Evolutionary conservation across 2,329 filamentous ascomycete genomes (phyloP).

Genomic region (Fusarium scirpi): DNA sequence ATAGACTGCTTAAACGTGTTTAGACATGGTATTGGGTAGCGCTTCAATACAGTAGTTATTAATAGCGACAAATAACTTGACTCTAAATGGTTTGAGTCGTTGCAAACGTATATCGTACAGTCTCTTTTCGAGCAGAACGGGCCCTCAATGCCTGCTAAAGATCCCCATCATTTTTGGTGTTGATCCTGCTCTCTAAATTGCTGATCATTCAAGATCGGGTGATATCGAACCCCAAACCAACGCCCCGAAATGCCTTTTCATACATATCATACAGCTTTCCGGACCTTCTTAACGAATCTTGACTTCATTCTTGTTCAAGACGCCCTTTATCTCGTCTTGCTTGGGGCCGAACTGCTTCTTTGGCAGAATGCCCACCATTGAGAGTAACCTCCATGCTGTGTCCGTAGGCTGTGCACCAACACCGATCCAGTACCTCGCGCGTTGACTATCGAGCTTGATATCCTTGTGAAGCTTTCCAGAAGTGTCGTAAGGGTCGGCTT

Average conservation of each 20-base stretch:
- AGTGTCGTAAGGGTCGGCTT: conserved; percentile 68
- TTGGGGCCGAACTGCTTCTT: conserved; percentile 54
- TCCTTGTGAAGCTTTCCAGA: conserved; percentile 87
- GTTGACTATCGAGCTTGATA: conserved; percentile 82
- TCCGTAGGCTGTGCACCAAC: conserved; percentile 96
- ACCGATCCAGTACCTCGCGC: conserved; percentile 95
- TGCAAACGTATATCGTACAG: conserved; percentile 34
- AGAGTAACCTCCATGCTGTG: conserved; percentile 85
- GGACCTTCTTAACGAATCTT: conserved; percentile 46
- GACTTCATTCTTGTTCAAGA: conserved; percentile 46
- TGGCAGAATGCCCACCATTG: conserved; percentile 72
- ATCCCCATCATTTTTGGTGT: neutral
- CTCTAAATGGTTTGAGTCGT: conserved; percentile 3
- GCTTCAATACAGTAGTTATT: conserved; percentile 40
- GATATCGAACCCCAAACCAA: conserved; percentile 41
- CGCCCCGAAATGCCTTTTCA: conserved; percentile 45
- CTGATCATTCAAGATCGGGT: conserved; percentile 13
- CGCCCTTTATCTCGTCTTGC: conserved; percentile 42
- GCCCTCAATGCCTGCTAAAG: neutral
- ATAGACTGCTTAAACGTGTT: conserved; percentile 37
- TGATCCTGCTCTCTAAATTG: conserved; percentile 7
- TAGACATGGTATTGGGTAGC: conserved; percentile 42
- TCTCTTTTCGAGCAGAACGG: neutral
- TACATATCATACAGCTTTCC: conserved; percentile 47
- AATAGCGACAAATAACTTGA: conserved; percentile 31